Conservation (phyloP, 495 filamentous ascomycete species). For the Hypoxylon cercidicola region DNA sequence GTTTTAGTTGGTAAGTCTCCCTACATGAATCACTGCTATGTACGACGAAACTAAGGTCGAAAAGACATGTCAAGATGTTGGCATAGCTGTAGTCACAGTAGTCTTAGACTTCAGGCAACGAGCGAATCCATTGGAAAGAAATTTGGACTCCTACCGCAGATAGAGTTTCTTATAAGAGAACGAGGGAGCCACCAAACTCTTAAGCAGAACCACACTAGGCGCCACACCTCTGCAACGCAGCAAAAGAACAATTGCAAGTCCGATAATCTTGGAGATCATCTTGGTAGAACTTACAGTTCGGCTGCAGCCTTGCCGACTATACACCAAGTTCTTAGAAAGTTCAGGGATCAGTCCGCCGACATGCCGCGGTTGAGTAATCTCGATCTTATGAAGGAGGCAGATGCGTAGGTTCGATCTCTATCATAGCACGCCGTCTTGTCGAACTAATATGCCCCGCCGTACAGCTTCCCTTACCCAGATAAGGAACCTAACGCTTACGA, state of each 20-base stretch:
- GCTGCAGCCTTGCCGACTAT: constrained; percentile 23
- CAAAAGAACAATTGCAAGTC: not conserved
- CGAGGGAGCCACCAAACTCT: not conserved
- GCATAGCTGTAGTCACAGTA: not conserved
- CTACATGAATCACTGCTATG: not conserved
- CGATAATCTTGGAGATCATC: not conserved
- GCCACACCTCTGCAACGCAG: not conserved
- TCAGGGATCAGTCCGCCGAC: constrained; percentile 2
- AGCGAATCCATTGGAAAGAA: constrained; percentile 14
- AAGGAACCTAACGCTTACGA: constrained; percentile 62
- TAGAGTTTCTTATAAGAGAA: constrained; percentile 9
- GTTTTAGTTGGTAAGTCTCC: too few relatives aligned
- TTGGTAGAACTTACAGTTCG: constrained; percentile 21
- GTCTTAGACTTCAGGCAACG: constrained; percentile 12
- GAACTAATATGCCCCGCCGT: constrained; percentile 2
- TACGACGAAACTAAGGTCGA: not conserved
- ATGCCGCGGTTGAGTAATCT: constrained; percentile 38
- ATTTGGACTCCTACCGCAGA: not conserved
- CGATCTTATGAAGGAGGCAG: constrained; percentile 63
- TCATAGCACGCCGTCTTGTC: not conserved
- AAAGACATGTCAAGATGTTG: constrained; percentile 23
- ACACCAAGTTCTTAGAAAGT: constrained; percentile 20
- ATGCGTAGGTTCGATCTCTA: constrained; percentile 62
- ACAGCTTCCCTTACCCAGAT: constrained; percentile 75
- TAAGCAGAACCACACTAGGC: not conserved